Evolutionary conservation across 768 basidiomycete species (phyloP).

Genomic region (Lyophyllum semitale): DNA sequence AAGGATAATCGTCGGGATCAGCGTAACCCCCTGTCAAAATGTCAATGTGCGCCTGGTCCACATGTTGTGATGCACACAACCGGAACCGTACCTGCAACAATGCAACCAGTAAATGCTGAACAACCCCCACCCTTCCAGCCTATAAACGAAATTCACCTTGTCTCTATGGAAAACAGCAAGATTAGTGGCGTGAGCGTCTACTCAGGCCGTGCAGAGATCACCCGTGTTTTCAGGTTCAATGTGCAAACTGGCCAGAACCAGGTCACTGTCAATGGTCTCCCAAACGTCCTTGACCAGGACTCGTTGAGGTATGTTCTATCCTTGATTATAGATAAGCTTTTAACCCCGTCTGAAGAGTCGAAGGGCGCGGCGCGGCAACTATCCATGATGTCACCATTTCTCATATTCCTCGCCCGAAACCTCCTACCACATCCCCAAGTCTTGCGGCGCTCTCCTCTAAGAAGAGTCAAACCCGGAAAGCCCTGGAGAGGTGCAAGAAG

Average conservation of each 20-base stretch:
- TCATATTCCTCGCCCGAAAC: neutral
- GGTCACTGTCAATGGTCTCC: constrained; percentile 12
- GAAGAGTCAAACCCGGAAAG: neutral
- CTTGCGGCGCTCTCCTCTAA: neutral
- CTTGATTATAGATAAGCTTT: neutral
- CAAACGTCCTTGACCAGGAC: neutral
- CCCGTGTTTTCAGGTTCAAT: constrained; percentile 36
- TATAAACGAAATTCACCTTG: neutral
- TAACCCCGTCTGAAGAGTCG: neutral
- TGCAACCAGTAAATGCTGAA: no score
- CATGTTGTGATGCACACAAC: no score
- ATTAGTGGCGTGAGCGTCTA: constrained; percentile 41
- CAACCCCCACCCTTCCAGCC: no score
- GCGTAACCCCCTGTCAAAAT: no score
- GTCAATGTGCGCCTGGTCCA: no score
- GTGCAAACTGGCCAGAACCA: constrained; percentile 41
- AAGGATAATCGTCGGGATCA: no score
- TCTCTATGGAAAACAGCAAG: constrained; percentile 22
- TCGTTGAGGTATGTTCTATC: neutral
- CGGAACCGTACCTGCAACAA: no score
- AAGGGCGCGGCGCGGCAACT: neutral
- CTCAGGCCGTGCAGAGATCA: constrained; percentile 40
- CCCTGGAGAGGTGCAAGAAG: neutral
- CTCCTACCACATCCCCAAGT: no score
- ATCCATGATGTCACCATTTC: neutral